Conservation (phyloP, 805 yeast genomes). For the Wickerhamiella siamensis region DNA sequence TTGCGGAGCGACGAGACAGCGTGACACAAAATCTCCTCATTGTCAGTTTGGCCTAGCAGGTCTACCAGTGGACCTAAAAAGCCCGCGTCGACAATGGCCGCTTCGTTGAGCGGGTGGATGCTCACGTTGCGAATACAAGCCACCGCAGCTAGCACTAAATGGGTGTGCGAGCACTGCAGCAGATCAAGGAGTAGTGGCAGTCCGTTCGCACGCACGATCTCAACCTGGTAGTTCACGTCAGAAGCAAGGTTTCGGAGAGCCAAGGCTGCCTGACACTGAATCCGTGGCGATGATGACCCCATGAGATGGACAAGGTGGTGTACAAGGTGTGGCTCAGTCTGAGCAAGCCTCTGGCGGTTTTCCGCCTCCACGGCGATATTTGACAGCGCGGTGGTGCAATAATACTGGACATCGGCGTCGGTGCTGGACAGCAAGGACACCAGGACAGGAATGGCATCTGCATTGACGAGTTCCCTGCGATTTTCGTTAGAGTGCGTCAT, state of each 20-base stretch:
- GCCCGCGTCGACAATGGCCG: conserved; percentile 91
- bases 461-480: conserved; percentile 89
- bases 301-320: conserved; percentile 74
- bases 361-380: conserved; percentile 94
- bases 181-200: conserved; percentile 84
- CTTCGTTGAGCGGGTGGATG: conserved; percentile 92
- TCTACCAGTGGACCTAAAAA: conserved; percentile 82
- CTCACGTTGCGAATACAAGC: conserved; percentile 97
- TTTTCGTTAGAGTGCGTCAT: conserved; percentile 98
- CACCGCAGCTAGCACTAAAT: conserved; percentile 87
- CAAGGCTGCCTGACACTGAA: conserved; percentile 95
- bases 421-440: conserved; percentile 72
- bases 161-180: conserved; percentile 78
- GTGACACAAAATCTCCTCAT: conserved; percentile 96
- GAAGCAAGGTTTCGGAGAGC: conserved; percentile 93
- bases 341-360: conserved; percentile 74
- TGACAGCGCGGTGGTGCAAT: conserved; percentile 93
- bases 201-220: conserved; percentile 91
- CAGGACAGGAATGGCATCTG: conserved; percentile 95
- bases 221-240: conserved; percentile 89
- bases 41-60: conserved; percentile 58
- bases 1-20: conserved; percentile 93
- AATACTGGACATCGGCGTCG: conserved; percentile 95
- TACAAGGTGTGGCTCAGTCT: conserved; percentile 86
- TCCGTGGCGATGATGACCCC: conserved; percentile 89